Evolutionary conservation across 2,329 filamentous ascomycete genomes (phyloP).

Genomic region (Fusarium drepaniforme): DNA sequence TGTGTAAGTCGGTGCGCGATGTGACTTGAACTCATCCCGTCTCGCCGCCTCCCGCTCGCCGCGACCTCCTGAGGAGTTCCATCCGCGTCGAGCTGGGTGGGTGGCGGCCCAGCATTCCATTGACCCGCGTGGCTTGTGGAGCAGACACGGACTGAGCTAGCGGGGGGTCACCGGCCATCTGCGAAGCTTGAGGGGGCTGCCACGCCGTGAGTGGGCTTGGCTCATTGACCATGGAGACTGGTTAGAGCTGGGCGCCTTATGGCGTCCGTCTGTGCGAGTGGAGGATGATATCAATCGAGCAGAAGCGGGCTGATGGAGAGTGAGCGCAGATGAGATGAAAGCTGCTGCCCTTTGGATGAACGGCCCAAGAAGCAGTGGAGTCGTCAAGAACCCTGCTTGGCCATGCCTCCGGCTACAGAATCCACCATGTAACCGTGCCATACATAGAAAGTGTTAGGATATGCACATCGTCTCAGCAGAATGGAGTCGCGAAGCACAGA

Average conservation of each 20-base stretch:
- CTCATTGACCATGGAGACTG: constrained; percentile 22
- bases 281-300: constrained; percentile 25
- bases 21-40: constrained; percentile 23
- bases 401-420: constrained; percentile 1
- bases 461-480: constrained; percentile 33
- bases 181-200: constrained; percentile 30
- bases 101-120: constrained; percentile 39
- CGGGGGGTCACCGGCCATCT: constrained; percentile 19
- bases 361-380: constrained; percentile 16
- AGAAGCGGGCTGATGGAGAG: constrained; percentile 8
- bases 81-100: constrained; percentile 17
- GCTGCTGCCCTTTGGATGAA: constrained; percentile 14
- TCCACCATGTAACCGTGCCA: constrained; percentile 32
- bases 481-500: constrained; percentile 21
- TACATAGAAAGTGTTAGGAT: constrained; percentile 14
- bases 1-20: constrained; percentile 9
- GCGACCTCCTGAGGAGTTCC: constrained; percentile 26
- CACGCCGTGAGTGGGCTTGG: constrained; percentile 29
- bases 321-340: constrained; percentile 22
- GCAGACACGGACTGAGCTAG: constrained; percentile 34
- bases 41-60: constrained; percentile 13
- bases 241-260: constrained; percentile 21
- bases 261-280: constrained; percentile 39
- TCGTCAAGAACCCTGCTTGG: constrained; percentile 21
- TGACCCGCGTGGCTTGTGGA: constrained; percentile 48